These are phyloP conservation scores for Candida sp. DNA, from an alignment of 1,139 yeast genomes.

Conservation along the genomic window DNA sequence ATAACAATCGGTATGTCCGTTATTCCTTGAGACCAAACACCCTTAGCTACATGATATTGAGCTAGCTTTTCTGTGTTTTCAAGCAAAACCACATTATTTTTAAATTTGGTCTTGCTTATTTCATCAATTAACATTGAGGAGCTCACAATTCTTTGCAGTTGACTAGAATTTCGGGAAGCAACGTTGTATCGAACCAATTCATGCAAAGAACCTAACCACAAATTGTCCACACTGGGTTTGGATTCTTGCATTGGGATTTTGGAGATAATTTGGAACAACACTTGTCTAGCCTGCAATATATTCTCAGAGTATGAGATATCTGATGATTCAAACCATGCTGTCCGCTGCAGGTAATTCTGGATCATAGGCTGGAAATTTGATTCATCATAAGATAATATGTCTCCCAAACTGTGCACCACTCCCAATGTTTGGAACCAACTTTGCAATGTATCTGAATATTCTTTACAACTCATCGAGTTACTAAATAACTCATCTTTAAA, in stretches of 20 bases:
- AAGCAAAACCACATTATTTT: conserved; percentile 4
- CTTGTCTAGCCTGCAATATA: conserved; percentile 37
- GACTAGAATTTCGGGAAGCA: conserved; percentile 29
- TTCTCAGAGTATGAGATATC: conserved; percentile 38
- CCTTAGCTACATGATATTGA: conserved; percentile 48
- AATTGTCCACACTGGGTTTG: conserved; percentile 5
- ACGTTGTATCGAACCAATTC: conserved; percentile 43
- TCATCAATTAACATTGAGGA: conserved; percentile 45
- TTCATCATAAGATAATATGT: conserved; percentile 9
- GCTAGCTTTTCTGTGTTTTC: conserved; percentile 24
- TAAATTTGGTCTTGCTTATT: conserved; percentile 20
- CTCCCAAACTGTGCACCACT: conserved; percentile 22
- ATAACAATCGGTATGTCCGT: conserved; percentile 52
- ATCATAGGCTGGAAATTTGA: conserved; percentile 5
- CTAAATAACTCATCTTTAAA: conserved; percentile 9
- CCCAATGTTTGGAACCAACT: conserved; percentile 38
- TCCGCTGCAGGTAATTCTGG: conserved; percentile 9
- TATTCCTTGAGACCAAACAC: conserved; percentile 60
- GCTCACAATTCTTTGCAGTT: conserved; percentile 48
- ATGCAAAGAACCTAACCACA: conserved; percentile 25
- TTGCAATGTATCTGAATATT: conserved; percentile 9
- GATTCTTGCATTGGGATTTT: conserved; percentile 4
- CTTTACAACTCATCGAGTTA: conserved; percentile 11
- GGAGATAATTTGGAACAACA: conserved; percentile 25
- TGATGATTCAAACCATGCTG: conserved; percentile 36